Conservation (phyloP, 305 asterid species). For the Solanum aculeatissimum region DNA sequence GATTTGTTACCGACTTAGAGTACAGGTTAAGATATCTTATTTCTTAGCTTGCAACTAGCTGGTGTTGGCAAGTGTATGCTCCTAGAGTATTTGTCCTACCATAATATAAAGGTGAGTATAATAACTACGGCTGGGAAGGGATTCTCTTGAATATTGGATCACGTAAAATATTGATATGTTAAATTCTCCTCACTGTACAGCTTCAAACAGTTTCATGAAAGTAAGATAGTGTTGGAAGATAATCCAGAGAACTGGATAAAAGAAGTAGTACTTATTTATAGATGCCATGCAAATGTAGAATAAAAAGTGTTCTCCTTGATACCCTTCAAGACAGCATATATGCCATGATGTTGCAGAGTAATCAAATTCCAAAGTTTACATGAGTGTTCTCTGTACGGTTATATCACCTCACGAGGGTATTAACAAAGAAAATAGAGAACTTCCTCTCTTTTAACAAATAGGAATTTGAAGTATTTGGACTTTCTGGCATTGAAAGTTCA, state of each 20-base stretch:
- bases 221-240: neutral
- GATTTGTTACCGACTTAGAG: neutral
- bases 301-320: neutral
- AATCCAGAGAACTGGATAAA: neutral
- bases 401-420: neutral
- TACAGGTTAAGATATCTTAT: neutral
- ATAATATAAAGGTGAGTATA: neutral
- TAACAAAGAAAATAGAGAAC: neutral
- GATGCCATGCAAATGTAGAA: neutral
- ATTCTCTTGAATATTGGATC: neutral
- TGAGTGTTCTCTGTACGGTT: neutral
- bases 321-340: neutral
- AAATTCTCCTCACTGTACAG: neutral
- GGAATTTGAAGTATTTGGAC: neutral
- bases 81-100: neutral
- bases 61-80: neutral
- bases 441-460: neutral
- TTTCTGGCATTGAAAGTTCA: neutral
- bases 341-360: neutral
- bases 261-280: neutral
- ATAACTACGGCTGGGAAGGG: neutral
- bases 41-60: neutral
- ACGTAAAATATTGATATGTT: neutral
- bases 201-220: neutral
- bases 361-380: neutral